phyloP scores from a whole-genome alignment of 768 basidiomycete genomes.

The Podaxis carcinomalis region DNA sequence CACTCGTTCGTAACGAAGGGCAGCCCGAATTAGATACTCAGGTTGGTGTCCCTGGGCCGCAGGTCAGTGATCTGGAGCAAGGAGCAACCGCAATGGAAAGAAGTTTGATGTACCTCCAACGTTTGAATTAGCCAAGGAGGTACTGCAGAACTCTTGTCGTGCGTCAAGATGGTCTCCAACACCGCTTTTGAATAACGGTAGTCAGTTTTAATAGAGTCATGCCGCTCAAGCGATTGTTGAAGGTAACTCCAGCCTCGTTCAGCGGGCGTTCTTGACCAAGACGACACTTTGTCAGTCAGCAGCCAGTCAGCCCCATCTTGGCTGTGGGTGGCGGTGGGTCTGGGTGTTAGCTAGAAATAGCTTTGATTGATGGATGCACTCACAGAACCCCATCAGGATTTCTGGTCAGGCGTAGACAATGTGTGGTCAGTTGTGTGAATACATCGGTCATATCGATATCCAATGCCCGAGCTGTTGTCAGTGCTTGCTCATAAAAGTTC shows the following conservation, averaged over 20 bases:
- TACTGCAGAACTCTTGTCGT: slow-evolving; percentile 55
- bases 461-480: slow-evolving; percentile 70
- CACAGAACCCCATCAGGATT: slow-evolving; percentile 59
- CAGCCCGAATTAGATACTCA: slow-evolving; percentile 79
- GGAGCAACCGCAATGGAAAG: neutral
- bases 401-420: slow-evolving; percentile 74
- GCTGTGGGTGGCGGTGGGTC: slow-evolving; percentile 29
- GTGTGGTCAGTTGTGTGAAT: slow-evolving; percentile 70
- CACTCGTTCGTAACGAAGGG: slow-evolving; percentile 75
- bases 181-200: slow-evolving; percentile 73
- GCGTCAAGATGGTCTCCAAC: slow-evolving; percentile 70
- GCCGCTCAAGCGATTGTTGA: slow-evolving; percentile 69
- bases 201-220: slow-evolving; percentile 71
- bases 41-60: slow-evolving; percentile 61
- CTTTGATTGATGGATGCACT: slow-evolving; percentile 18
- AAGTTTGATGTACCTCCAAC: slow-evolving; percentile 51
- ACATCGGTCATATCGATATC: slow-evolving; percentile 85
- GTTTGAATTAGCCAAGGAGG: slow-evolving; percentile 83
- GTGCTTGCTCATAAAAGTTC: slow-evolving; percentile 75
- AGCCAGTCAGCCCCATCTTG: slow-evolving; percentile 80
- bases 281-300: slow-evolving; percentile 70
- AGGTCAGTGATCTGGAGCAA: neutral
- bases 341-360: slow-evolving; percentile 14
- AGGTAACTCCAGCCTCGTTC: slow-evolving; percentile 89
- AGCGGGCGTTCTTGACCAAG: slow-evolving; percentile 78